These are phyloP conservation scores for Leishmania guyanensis DNA, from an alignment of 208 protist species.

Conservation along the genomic window DNA sequence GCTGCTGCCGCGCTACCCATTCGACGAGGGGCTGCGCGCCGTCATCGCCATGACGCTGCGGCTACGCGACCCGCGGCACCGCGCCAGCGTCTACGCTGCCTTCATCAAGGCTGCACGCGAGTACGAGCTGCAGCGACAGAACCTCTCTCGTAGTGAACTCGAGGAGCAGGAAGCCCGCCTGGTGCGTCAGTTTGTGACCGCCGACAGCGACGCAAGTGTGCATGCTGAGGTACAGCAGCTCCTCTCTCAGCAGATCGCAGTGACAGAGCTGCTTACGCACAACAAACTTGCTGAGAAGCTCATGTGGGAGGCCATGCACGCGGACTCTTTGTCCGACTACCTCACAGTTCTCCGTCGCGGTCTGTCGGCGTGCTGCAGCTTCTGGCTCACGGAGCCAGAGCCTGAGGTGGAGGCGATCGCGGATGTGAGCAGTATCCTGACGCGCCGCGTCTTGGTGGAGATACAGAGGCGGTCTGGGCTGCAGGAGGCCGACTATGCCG, in stretches of 20 bases:
- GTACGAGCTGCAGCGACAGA: slow-evolving; percentile 49
- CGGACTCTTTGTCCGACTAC: slow-evolving; percentile 47
- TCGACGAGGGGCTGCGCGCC: slow-evolving; percentile 48
- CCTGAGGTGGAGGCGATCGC: slow-evolving; percentile 66
- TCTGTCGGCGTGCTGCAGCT: slow-evolving; percentile 54
- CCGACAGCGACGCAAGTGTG: slow-evolving; percentile 37
- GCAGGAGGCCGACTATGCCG: neutral
- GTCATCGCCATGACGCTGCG: slow-evolving; percentile 59
- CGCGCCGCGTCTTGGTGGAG: slow-evolving; percentile 47
- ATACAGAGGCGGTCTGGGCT: slow-evolving; percentile 3
- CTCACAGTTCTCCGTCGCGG: slow-evolving; percentile 36
- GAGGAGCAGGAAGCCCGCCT: slow-evolving; percentile 71
- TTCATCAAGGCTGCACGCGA: slow-evolving; percentile 60
- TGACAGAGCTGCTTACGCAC: slow-evolving; percentile 60
- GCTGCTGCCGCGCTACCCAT: slow-evolving; percentile 51
- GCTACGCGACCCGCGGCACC: slow-evolving; percentile 47
- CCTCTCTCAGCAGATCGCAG: slow-evolving; percentile 49
- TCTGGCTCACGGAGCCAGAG: slow-evolving; percentile 55
- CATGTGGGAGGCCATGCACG: slow-evolving; percentile 85
- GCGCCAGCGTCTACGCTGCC: slow-evolving; percentile 68
- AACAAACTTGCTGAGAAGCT: slow-evolving; percentile 64
- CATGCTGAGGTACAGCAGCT: slow-evolving; percentile 64
- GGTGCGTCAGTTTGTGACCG: slow-evolving; percentile 59
- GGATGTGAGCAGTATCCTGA: slow-evolving; percentile 69
- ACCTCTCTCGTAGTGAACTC: slow-evolving; percentile 41